A percentile compares a stretch with the other conserved stretches of the same genome.
Evolutionary conservation across 2,329 filamentous ascomycete species (phyloP).

Genomic region (Epichloe aotearoae): DNA sequence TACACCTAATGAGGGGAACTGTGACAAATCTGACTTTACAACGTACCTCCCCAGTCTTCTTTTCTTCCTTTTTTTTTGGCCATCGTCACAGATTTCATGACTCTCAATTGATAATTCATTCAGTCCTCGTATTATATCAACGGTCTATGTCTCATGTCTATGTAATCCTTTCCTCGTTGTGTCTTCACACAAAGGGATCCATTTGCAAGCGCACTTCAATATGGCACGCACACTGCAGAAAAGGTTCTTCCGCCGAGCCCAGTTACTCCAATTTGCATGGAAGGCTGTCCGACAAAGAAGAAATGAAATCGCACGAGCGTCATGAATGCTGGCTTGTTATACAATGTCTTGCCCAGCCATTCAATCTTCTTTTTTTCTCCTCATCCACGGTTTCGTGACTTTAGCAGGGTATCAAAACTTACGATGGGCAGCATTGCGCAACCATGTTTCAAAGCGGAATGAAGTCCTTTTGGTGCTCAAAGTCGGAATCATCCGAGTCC

Average conservation of each 20-base stretch:
- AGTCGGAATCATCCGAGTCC: slow-evolving; percentile 39
- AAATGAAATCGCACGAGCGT: not conserved
- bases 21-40: no score
- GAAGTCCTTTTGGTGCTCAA: slow-evolving; percentile 46
- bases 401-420: not conserved
- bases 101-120: no score
- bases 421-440: not conserved
- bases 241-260: not conserved
- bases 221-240: not conserved
- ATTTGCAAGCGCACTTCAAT: not conserved
- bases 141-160: not conserved
- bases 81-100: no score
- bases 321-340: not conserved
- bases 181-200: not conserved
- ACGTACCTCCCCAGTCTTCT: no score
- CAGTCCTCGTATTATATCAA: not conserved
- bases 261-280: not conserved
- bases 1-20: no score
- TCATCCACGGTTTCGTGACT: not conserved
- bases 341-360: not conserved
- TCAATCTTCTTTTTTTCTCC: not conserved
- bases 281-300: no score
- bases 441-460: slow-evolving; percentile 27
- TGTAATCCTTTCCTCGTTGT: not conserved
- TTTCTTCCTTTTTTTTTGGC: no score